Percentiles rank a stretch among this genome's conserved stretches.
phyloP scores from a whole-genome alignment of 768 basidiomycete species.

The Leucocoprinus sp. region DNA sequence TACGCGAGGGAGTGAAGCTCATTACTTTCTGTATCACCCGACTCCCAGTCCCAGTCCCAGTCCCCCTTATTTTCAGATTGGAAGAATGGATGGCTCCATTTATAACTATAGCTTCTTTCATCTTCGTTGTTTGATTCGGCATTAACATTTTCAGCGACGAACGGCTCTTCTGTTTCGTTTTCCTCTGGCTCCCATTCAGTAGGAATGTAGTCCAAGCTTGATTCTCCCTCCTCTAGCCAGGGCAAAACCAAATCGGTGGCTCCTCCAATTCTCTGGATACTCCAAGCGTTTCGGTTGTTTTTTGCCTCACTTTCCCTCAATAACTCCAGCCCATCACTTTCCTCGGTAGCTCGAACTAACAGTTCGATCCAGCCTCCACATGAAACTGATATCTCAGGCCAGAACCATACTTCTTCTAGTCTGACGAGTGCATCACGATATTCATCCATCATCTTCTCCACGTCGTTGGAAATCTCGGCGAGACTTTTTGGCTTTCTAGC shows the following conservation, averaged over 20 bases:
- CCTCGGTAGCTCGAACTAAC: slow-evolving; percentile 39
- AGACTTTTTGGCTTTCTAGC: slow-evolving; percentile 35
- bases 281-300: slow-evolving; percentile 30
- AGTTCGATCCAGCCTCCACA: slow-evolving; percentile 61
- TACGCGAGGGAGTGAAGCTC: slow-evolving; percentile 6
- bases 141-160: slow-evolving; percentile 33
- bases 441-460: slow-evolving; percentile 48
- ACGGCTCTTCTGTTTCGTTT: slow-evolving; percentile 24
- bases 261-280: slow-evolving; percentile 36
- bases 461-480: slow-evolving; percentile 38
- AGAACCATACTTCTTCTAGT: slow-evolving; percentile 45
- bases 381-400: slow-evolving; percentile 32
- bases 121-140: slow-evolving; percentile 29
- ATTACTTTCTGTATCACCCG: slow-evolving; percentile 10
- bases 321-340: slow-evolving; percentile 30
- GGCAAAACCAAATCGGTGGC: slow-evolving; percentile 19
- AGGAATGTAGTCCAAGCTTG: slow-evolving; percentile 33
- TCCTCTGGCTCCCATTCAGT: slow-evolving; percentile 34
- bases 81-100: slow-evolving; percentile 15
- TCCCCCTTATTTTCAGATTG: slow-evolving; percentile 10
- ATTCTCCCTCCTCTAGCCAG: slow-evolving; percentile 25
- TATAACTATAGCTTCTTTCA: slow-evolving; percentile 16
- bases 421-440: slow-evolving; percentile 41
- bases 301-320: slow-evolving; percentile 27
- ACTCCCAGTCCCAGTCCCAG: slow-evolving; percentile 11